Percentiles rank a stretch among this genome's conserved stretches.
These are phyloP conservation scores for Knoxia roxburghii DNA, from an alignment of 257 asterid species.

Conservation along the genomic window DNA sequence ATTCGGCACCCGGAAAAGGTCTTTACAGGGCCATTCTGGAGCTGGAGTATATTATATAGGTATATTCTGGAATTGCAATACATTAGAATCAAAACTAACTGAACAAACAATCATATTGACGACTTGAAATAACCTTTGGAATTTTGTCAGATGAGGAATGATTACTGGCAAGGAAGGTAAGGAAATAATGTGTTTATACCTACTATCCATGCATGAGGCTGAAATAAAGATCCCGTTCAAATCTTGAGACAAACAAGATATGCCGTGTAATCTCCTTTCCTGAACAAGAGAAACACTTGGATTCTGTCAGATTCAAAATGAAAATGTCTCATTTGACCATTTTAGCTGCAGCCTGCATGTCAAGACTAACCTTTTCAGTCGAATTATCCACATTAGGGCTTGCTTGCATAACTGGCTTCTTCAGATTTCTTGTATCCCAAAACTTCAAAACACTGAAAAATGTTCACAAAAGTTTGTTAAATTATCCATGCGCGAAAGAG, in stretches of 20 bases:
- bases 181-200: slow-evolving; percentile 33
- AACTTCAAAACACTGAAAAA: slow-evolving; percentile 61
- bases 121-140: not conserved
- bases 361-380: slow-evolving; percentile 42
- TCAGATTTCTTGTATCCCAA: slow-evolving; percentile 85
- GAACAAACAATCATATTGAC: not conserved
- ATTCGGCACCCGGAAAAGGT: slow-evolving; percentile 65
- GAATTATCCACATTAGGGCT: slow-evolving; percentile 49
- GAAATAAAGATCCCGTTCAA: slow-evolving; percentile 69
- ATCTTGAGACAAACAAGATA: slow-evolving; percentile 91
- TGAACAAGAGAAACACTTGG: slow-evolving; percentile 25
- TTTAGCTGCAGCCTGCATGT: not conserved
- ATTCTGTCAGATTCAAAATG: not conserved
- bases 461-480: slow-evolving; percentile 7
- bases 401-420: slow-evolving; percentile 64
- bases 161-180: not conserved
- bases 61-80: slow-evolving; percentile 56
- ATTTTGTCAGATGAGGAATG: not conserved
- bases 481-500: slow-evolving; percentile 12
- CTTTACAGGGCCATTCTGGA: slow-evolving; percentile 66
- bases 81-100: slow-evolving; percentile 8
- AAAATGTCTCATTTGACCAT: not conserved
- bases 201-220: slow-evolving; percentile 95
- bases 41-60: slow-evolving; percentile 74
- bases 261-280: slow-evolving; percentile 68